These are phyloP conservation scores for Lachnellula occidentalis DNA, from an alignment of 2,329 filamentous ascomycete species.

Conservation along the genomic window DNA sequence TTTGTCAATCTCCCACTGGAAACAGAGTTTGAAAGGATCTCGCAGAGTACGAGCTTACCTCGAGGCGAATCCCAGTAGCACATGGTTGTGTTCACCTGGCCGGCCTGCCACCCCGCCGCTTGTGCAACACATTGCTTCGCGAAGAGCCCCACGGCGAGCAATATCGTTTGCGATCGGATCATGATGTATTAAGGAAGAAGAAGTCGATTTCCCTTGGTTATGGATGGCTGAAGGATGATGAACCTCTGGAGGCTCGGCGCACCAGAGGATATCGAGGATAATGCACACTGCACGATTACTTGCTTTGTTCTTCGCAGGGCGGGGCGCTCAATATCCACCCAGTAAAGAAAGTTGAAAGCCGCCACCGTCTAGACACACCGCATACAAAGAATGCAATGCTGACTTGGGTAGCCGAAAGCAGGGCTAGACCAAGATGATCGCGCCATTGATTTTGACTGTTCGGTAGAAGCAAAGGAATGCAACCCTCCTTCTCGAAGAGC, in stretches of 20 bases:
- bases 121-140: constrained; percentile 36
- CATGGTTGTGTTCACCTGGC: constrained; percentile 53
- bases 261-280: constrained; percentile 5
- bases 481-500: neutral
- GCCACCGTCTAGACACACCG: constrained; percentile 7
- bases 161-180: constrained; percentile 9
- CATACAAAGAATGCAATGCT: neutral
- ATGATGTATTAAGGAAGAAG: constrained; percentile 12
- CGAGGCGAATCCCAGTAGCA: constrained; percentile 48
- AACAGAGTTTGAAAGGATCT: no score
- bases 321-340: neutral
- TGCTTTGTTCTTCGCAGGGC: neutral
- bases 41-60: constrained; percentile 26
- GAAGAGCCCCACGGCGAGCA: constrained; percentile 13
- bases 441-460: neutral
- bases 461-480: neutral
- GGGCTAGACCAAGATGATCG: neutral
- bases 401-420: constrained; percentile 5
- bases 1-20: constrained; percentile 23
- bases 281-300: constrained; percentile 3
- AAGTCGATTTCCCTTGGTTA: neutral
- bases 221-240: constrained; percentile 3
- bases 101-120: constrained; percentile 42
- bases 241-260: constrained; percentile 5
- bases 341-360: constrained; percentile 1